Conservation (phyloP, 163 green algal genomes). For the Chloromonas sp. region DNA sequence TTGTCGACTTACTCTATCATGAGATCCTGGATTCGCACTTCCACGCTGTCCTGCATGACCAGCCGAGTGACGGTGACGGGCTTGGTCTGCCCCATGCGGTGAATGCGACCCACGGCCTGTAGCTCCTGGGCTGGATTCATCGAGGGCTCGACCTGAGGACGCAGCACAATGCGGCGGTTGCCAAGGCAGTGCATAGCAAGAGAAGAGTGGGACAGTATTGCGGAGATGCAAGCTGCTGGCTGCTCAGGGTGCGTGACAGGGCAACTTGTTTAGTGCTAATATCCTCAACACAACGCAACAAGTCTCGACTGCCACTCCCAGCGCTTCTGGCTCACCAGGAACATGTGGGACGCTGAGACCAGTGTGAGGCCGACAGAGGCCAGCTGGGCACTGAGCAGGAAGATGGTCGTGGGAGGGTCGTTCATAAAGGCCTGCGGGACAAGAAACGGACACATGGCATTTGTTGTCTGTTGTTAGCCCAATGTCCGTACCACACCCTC, state of each 20-base stretch:
- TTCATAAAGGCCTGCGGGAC: constrained; percentile 43
- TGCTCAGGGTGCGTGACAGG: too few relatives aligned
- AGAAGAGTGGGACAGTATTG: too few relatives aligned
- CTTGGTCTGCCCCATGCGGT: constrained; percentile 54
- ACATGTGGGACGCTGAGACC: constrained; percentile 43
- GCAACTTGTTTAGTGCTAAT: too few relatives aligned
- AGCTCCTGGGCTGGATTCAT: constrained; percentile 48
- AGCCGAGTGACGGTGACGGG: constrained; percentile 44
- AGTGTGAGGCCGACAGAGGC: constrained; percentile 52
- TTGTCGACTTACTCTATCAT: neutral
- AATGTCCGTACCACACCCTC: too few relatives aligned
- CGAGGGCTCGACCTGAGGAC: constrained; percentile 43
- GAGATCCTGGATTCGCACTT: constrained; percentile 8
- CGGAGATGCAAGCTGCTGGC: too few relatives aligned
- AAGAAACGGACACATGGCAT: too few relatives aligned
- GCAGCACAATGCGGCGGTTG: too few relatives aligned
- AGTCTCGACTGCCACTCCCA: too few relatives aligned
- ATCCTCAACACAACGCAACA: too few relatives aligned
- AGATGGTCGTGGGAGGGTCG: constrained; percentile 55
- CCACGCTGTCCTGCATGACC: constrained; percentile 28
- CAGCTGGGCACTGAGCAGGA: constrained; percentile 46
- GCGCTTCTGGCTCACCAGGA: constrained; percentile 18
- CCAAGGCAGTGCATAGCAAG: too few relatives aligned
- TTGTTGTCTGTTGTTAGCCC: too few relatives aligned
- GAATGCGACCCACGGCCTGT: constrained; percentile 50